Evolutionary conservation across 179 eudicot genomes (phyloP), one percentile per base, ranked within the genome.

Genomic region (Pouteria campechiana): DNA sequence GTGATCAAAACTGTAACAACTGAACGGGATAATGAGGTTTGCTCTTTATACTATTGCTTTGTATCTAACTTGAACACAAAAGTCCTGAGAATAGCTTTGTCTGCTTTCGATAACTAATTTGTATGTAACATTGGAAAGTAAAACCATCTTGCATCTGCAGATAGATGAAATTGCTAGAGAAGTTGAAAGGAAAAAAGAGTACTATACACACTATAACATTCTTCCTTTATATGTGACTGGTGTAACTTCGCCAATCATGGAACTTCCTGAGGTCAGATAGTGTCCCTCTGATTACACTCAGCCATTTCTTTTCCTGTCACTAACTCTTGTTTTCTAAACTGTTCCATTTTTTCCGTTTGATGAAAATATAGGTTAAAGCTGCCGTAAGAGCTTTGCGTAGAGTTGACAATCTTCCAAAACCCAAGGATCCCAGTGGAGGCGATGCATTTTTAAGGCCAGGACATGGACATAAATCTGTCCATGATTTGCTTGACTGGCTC

Each of bases 401-500:
- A 35, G 54, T 78, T 55, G 77, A 60, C 16, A 72, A 68, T 72
- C 89, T 87, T 67, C 94, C 82, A 14, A 48, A 46, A 58, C 78
- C 69, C 40, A 63, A 58, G 57, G 57, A 61, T 60, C 61, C 56
- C 11, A 72, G 58, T 18, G 80, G 58, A 47, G 72, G 70, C 44
- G 69, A 75, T 55, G 54, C n/a, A n/a, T n/a, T 46, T 37, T 53
- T 67, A 37, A 39, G 57, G 54, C 65, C 73, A 1, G 73, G 62
- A 50, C 55, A 67, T 44, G 50, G 63, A 66, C 73, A 72, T 57
- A 79, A 67, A 53, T 51, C 88, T 39, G 59, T 60, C 36, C 51
- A 58, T 60, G 99, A 92, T 63, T 73, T 92, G 48, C 83, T 87
- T 34, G 94, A 80, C 46, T 92, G 99, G 99, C 78, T 92, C 58